phyloP scores from a whole-genome alignment of 305 asterid genomes.

The Lippia alba region DNA sequence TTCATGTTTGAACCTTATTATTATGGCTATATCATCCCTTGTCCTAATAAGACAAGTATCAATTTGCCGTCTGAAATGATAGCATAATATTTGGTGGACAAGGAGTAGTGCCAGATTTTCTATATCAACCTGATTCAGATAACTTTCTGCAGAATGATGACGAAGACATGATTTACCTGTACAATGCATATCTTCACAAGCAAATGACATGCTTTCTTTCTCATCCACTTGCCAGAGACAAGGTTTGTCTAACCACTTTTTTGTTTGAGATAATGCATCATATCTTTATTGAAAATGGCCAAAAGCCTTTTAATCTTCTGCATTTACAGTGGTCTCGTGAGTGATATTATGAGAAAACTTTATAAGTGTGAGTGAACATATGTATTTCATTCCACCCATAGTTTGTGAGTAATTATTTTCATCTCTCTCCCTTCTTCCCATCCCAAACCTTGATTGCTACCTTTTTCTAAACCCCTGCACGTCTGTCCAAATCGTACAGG shows the following conservation, averaged over 20 bases:
- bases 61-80: background rate
- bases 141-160: constrained; percentile 78
- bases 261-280: constrained; percentile 21
- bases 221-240: constrained; percentile 86
- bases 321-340: background rate
- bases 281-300: constrained; percentile 2
- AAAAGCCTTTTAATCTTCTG: background rate
- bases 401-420: background rate
- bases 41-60: constrained; percentile 11
- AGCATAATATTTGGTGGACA: constrained; percentile 16
- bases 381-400: background rate
- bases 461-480: background rate
- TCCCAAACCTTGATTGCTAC: background rate
- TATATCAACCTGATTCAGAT: constrained; percentile 29
- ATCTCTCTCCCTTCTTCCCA: background rate
- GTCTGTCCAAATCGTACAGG: background rate
- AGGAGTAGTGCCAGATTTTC: constrained; percentile 26
- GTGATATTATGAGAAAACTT: background rate
- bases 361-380: background rate
- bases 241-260: constrained; percentile 56
- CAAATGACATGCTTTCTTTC: constrained; percentile 86
- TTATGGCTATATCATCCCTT: constrained; percentile 4
- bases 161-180: constrained; percentile 88
- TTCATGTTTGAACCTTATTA: constrained; percentile 8
- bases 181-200: constrained; percentile 95